These are phyloP conservation scores for Coemansia sp. DNA, from an alignment of 192 early-diverging fungal genomes.

Conservation along the genomic window DNA sequence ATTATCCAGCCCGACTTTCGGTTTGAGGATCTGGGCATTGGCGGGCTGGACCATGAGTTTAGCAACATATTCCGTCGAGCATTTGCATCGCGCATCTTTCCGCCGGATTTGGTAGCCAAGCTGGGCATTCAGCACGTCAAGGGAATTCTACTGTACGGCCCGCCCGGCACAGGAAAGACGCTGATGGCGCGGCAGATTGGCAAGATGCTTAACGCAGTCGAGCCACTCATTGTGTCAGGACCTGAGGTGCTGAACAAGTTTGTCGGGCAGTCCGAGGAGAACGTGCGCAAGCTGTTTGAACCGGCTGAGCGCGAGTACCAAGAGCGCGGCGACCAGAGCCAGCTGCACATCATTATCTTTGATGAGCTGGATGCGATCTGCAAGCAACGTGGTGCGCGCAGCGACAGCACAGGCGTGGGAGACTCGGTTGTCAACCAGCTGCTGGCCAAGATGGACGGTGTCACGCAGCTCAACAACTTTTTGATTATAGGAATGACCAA, in stretches of 20 bases:
- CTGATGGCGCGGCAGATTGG: slow-evolving; percentile 98
- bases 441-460: slow-evolving; percentile 98
- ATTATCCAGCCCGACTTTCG: slow-evolving; percentile 94
- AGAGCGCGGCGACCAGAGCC: slow-evolving; percentile 83
- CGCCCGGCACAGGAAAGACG: slow-evolving; percentile 97
- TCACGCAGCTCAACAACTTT: slow-evolving; percentile 93
- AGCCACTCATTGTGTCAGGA: slow-evolving; percentile 94
- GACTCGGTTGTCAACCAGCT: slow-evolving; percentile 98
- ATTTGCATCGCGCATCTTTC: slow-evolving; percentile 96
- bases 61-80: slow-evolving; percentile 93
- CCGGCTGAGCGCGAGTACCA: slow-evolving; percentile 95
- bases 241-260: slow-evolving; percentile 96
- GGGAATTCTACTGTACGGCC: slow-evolving; percentile 86
- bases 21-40: slow-evolving; percentile 97
- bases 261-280: slow-evolving; percentile 96
- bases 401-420: slow-evolving; percentile 91
- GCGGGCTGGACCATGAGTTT: slow-evolving; percentile 94
- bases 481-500: slow-evolving; percentile 94
- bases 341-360: slow-evolving; percentile 96
- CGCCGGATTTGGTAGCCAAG: slow-evolving; percentile 87
- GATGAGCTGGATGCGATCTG: slow-evolving; percentile 91
- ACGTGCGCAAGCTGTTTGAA: slow-evolving; percentile 93
- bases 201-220: slow-evolving; percentile 94
- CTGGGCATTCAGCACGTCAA: slow-evolving; percentile 98
- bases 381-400: slow-evolving; percentile 91